These are phyloP conservation scores for Ceriops tagal DNA, from an alignment of 345 rosid species.

Conservation along the genomic window DNA sequence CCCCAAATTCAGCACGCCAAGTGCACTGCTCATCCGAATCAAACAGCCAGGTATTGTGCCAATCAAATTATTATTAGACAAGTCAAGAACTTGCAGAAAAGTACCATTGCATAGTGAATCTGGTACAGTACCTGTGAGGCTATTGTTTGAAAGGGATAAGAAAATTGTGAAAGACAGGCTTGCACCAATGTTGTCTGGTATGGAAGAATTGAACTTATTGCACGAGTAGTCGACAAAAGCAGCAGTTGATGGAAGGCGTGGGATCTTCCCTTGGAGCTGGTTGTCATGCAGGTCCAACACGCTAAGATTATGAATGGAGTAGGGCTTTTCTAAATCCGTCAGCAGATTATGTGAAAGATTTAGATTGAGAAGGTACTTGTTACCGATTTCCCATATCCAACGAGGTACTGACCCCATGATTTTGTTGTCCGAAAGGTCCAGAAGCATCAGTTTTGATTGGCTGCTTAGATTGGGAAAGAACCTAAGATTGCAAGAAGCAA, in stretches of 20 bases:
- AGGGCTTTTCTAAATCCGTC: neutral
- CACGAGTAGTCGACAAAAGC: slow-evolving; percentile 23
- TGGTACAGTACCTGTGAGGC: slow-evolving; percentile 28
- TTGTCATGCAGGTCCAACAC: neutral
- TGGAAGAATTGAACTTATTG: slow-evolving; percentile 17
- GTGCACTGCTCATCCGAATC: neutral
- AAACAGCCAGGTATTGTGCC: slow-evolving; percentile 33
- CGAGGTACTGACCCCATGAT: neutral
- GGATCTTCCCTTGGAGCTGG: neutral
- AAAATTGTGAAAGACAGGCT: neutral
- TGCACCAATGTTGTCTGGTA: slow-evolving; percentile 15
- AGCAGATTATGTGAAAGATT: neutral
- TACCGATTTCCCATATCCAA: neutral
- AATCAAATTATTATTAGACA: slow-evolving; percentile 31
- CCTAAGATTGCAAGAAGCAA: slow-evolving; percentile 41
- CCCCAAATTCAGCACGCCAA: slow-evolving; percentile 25
- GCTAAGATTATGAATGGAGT: neutral
- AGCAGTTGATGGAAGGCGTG: neutral
- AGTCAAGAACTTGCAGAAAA: slow-evolving; percentile 23
- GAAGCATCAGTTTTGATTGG: neutral
- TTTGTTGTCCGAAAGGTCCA: neutral
- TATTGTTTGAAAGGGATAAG: slow-evolving; percentile 29
- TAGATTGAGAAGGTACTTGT: neutral
- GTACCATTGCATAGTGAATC: slow-evolving; percentile 22
- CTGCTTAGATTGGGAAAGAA: slow-evolving; percentile 22